A percentile compares a stretch with the other conserved stretches of the same genome.
phyloP scores from a whole-genome alignment of 2,329 filamentous ascomycete species.

The Paecilomyces sp. region DNA sequence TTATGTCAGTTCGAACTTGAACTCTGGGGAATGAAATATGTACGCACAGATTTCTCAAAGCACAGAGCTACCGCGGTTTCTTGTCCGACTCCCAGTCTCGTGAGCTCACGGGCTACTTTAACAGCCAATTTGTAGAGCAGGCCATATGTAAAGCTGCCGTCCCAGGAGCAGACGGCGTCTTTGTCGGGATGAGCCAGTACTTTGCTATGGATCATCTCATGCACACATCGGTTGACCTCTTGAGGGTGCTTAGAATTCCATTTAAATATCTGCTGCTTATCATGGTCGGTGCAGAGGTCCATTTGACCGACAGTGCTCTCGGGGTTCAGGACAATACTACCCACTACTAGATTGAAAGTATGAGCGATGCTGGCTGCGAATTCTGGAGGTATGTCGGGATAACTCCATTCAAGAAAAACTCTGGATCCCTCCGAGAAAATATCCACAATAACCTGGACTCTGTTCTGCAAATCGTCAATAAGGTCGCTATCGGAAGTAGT shows the following conservation, averaged over 20 bases:
- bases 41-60: slow-evolving; percentile 36
- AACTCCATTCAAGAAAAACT: slow-evolving; percentile 33
- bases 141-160: slow-evolving; percentile 30
- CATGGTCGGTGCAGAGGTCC: slow-evolving; percentile 50
- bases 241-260: slow-evolving; percentile 44
- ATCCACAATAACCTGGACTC: slow-evolving; percentile 29
- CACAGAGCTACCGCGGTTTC: slow-evolving; percentile 30
- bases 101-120: slow-evolving; percentile 28
- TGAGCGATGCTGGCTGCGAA: slow-evolving; percentile 42
- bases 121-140: slow-evolving; percentile 32
- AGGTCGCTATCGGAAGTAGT: not conserved
- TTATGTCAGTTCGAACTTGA: not conserved
- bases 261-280: slow-evolving; percentile 48
- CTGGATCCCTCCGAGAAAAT: slow-evolving; percentile 24
- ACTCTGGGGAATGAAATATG: not conserved
- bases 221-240: slow-evolving; percentile 31
- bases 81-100: slow-evolving; percentile 32
- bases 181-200: slow-evolving; percentile 26
- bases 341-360: slow-evolving; percentile 48
- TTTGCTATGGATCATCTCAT: slow-evolving; percentile 30
- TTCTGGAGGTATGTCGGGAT: slow-evolving; percentile 27
- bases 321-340: slow-evolving; percentile 38
- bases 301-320: slow-evolving; percentile 32
- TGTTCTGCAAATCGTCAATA: slow-evolving; percentile 18
- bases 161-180: slow-evolving; percentile 32